phyloP scores from a whole-genome alignment of 768 basidiomycete genomes.

The Podaxis rugospora region DNA sequence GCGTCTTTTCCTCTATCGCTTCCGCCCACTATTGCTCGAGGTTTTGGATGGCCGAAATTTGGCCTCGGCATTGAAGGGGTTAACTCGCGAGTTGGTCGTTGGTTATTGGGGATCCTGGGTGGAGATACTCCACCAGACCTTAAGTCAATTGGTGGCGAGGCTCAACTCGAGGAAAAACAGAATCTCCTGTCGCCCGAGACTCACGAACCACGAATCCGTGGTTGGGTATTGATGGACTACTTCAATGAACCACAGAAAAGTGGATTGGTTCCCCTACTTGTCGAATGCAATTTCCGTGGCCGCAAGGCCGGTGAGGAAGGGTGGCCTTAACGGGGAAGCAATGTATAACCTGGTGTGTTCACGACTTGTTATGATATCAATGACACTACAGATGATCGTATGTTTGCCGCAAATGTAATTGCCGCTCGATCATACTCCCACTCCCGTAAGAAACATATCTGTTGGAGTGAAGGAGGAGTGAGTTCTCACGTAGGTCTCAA shows the following conservation, averaged over 20 bases:
- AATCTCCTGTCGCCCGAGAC: not conserved
- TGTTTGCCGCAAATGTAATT: not conserved
- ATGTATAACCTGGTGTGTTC: too few species aligned
- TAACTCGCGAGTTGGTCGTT: slow-evolving; percentile 68
- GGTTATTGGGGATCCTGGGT: slow-evolving; percentile 57
- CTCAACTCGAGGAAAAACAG: not conserved
- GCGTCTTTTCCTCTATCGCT: slow-evolving; percentile 76
- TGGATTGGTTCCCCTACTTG: slow-evolving; percentile 55
- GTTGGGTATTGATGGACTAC: slow-evolving; percentile 78
- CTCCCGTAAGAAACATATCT: too few species aligned
- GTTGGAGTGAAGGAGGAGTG: not conserved
- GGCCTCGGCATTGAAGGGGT: slow-evolving; percentile 85
- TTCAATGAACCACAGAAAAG: slow-evolving; percentile 53
- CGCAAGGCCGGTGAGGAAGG: slow-evolving; percentile 38
- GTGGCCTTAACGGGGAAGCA: slow-evolving; percentile 21
- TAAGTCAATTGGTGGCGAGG: not conserved
- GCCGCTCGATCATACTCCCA: not conserved
- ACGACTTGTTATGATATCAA: too few species aligned
- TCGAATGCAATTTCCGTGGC: slow-evolving; percentile 76
- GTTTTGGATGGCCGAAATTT: slow-evolving; percentile 76
- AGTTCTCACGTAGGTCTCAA: not conserved
- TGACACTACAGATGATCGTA: not conserved
- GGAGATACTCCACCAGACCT: slow-evolving; percentile 7
- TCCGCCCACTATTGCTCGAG: slow-evolving; percentile 73
- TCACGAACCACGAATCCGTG: slow-evolving; percentile 50